Evolutionary conservation across 1,284 basidiomycete genomes (phyloP).

Genomic region (Retiboletus flavoniger): DNA sequence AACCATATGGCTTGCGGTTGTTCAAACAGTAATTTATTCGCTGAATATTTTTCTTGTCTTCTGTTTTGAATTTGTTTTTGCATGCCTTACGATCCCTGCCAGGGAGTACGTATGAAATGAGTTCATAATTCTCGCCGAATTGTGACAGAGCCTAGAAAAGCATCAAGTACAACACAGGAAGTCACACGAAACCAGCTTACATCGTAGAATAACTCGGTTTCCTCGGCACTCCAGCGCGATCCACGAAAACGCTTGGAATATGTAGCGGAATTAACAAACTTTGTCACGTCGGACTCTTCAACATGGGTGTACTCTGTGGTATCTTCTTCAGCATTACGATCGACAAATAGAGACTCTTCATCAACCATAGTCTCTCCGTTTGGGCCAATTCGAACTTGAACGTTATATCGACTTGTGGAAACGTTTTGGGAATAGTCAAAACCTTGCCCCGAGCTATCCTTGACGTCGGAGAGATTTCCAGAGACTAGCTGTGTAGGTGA

Average conservation of each 20-base stretch:
- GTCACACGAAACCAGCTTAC: slow-evolving; percentile 43
- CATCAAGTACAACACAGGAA: slow-evolving; percentile 5
- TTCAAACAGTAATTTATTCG: slow-evolving; percentile 67
- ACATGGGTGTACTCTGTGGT: slow-evolving; percentile 74
- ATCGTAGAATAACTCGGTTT: slow-evolving; percentile 83
- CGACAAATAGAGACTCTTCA: slow-evolving; percentile 75
- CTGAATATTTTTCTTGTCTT: slow-evolving; percentile 75
- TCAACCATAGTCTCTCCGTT: slow-evolving; percentile 81
- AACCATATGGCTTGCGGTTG: slow-evolving; percentile 69
- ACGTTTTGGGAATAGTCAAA: slow-evolving; percentile 69
- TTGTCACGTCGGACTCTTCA: slow-evolving; percentile 78
- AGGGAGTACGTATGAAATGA: slow-evolving; percentile 83
- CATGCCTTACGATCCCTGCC: slow-evolving; percentile 85
- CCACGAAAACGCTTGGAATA: slow-evolving; percentile 76
- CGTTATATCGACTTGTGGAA: slow-evolving; percentile 68
- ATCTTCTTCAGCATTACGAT: slow-evolving; percentile 61
- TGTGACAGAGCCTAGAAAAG: slow-evolving; percentile 69
- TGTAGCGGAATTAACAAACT: slow-evolving; percentile 83
- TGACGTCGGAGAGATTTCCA: slow-evolving; percentile 6
- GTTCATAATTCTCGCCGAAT: slow-evolving; percentile 90
- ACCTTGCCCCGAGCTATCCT: slow-evolving; percentile 49
- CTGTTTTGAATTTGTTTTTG: slow-evolving; percentile 87
- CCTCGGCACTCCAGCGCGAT: slow-evolving; percentile 80
- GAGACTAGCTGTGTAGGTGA: slow-evolving; percentile 11
- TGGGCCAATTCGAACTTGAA: slow-evolving; percentile 77